Percentiles rank a stretch among this genome's conserved stretches.
These are phyloP conservation scores for Quercus engelmannii DNA, from an alignment of 306 rosid species.

Conservation along the genomic window DNA sequence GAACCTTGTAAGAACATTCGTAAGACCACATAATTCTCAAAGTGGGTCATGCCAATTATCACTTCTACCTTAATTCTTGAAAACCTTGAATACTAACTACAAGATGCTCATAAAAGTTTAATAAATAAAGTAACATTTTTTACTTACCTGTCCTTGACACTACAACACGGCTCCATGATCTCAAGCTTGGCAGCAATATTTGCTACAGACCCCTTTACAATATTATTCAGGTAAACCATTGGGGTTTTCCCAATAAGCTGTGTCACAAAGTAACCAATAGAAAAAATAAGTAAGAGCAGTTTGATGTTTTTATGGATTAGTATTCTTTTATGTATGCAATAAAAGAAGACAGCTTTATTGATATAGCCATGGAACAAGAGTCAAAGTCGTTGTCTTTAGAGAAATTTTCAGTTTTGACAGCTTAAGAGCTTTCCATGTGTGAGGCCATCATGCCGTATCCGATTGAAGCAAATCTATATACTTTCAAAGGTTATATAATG, in stretches of 20 bases:
- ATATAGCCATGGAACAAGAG: neutral
- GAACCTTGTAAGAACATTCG: neutral
- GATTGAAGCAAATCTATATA: no score
- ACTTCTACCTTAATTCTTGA: neutral
- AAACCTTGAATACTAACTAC: neutral
- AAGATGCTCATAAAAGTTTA: neutral
- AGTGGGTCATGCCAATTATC: neutral
- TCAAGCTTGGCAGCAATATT: conserved; percentile 98
- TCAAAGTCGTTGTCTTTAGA: no score
- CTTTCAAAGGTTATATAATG: no score
- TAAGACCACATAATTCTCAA: neutral
- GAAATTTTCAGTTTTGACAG: no score
- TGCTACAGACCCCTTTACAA: conserved; percentile 77
- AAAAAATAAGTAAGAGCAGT: conserved; percentile 1
- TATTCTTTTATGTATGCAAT: neutral
- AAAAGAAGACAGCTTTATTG: neutral
- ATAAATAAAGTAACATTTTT: neutral
- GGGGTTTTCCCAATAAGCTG: conserved; percentile 98
- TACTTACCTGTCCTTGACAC: conserved; percentile 72
- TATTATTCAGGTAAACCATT: conserved; percentile 88
- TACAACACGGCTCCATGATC: conserved; percentile 99
- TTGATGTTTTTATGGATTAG: neutral
- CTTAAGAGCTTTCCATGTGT: no score
- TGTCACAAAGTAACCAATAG: conserved; percentile 22
- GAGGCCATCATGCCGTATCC: no score